phyloP scores from a whole-genome alignment of 805 yeast genomes.

The Martiniozyma abietophila region DNA sequence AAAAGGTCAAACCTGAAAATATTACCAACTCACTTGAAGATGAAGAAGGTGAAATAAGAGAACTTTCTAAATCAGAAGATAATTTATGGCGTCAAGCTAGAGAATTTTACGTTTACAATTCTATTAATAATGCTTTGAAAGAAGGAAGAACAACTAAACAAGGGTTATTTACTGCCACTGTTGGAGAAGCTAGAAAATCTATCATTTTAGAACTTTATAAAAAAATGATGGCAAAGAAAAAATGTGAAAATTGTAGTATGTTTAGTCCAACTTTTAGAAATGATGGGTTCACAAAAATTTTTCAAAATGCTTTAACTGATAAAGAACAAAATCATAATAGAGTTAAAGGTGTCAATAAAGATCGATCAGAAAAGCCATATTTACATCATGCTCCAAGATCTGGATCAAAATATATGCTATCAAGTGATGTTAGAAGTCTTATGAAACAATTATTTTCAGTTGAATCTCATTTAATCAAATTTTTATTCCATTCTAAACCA shows the following conservation, averaged over 20 bases:
- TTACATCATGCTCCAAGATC: conserved; percentile 45
- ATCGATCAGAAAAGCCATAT: conserved; percentile 14
- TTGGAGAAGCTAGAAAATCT: conserved; percentile 76
- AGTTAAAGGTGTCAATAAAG: conserved; percentile 53
- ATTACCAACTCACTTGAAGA: conserved; percentile 35
- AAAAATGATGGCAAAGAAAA: conserved; percentile 63
- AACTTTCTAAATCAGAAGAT: conserved; percentile 13
- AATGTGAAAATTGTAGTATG: conserved; percentile 96
- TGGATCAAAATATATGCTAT: conserved; percentile 78
- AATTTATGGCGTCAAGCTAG: conserved; percentile 38
- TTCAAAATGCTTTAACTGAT: conserved; percentile 77
- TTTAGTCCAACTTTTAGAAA: conserved; percentile 89
- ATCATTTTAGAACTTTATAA: conserved; percentile 66
- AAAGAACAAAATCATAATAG: conserved; percentile 76
- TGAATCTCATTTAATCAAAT: conserved; percentile 61
- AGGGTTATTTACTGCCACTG: conserved; percentile 77
- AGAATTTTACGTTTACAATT: conserved; percentile 57
- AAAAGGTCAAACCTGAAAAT: conserved; percentile 37
- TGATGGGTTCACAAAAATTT: conserved; percentile 88
- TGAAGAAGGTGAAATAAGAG: conserved; percentile 18
- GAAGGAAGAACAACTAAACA: conserved; percentile 60
- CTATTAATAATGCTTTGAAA: conserved; percentile 63
- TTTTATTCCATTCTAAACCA: conserved; percentile 79
- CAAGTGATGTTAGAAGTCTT: conserved; percentile 79
- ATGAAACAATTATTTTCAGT: conserved; percentile 64